These are phyloP conservation scores for Phaeosphaeria sp. DNA, from an alignment of 2,329 filamentous ascomycete species.

Conservation along the genomic window DNA sequence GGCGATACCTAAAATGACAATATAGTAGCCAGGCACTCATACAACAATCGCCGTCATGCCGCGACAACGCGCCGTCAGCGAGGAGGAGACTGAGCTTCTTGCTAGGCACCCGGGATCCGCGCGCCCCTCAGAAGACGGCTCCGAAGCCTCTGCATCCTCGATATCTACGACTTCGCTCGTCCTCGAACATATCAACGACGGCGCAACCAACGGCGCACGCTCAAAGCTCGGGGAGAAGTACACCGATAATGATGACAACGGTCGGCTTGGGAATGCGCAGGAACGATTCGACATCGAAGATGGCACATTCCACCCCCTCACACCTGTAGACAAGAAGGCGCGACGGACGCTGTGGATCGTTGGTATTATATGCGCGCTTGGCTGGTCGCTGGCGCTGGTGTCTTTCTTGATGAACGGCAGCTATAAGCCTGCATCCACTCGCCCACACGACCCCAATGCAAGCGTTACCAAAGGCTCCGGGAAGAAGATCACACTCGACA, in stretches of 20 bases:
- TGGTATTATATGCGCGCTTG: constrained; percentile 65
- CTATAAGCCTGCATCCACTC: constrained; percentile 69
- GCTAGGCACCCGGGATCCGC: constrained; percentile 41
- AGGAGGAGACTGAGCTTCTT: constrained; percentile 56
- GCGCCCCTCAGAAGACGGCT: constrained; percentile 44
- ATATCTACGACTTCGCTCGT: constrained; percentile 85
- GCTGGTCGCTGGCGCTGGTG: constrained; percentile 72
- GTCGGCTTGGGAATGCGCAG: constrained; percentile 56
- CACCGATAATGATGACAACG: constrained; percentile 50
- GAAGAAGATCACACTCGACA: constrained; percentile 75
- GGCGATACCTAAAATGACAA: constrained; percentile 23
- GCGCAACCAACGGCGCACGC: constrained; percentile 43
- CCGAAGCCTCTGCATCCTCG: constrained; percentile 69
- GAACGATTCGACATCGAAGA: constrained; percentile 58
- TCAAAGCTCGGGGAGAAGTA: constrained; percentile 44
- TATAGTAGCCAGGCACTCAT: neutral
- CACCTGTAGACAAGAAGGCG: constrained; percentile 69
- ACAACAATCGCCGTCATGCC: constrained; percentile 35
- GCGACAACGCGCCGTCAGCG: constrained; percentile 41
- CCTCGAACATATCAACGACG: constrained; percentile 76
- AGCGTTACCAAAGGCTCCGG: constrained; percentile 67
- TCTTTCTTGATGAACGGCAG: constrained; percentile 70
- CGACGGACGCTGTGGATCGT: constrained; percentile 68
- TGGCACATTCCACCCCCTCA: constrained; percentile 53
- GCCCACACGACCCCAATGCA: constrained; percentile 72